Evolutionary conservation across 2,329 filamentous ascomycete genomes (phyloP).

Genomic region (Sodiomyces alkalinus): DNA sequence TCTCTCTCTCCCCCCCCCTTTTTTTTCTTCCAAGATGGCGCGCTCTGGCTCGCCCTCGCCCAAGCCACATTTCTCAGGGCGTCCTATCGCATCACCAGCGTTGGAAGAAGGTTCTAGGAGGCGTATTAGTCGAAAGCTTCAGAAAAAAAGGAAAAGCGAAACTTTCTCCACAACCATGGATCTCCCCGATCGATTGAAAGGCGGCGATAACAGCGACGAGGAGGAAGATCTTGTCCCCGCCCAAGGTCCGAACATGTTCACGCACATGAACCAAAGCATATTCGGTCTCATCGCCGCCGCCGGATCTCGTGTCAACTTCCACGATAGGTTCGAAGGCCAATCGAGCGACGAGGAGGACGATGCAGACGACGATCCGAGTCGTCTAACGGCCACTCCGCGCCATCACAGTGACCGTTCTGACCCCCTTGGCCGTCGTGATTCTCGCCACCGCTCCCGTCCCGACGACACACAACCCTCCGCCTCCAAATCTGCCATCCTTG

Average conservation of each 20-base stretch:
- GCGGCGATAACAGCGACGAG: slow-evolving; percentile 30
- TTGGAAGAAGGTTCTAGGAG: slow-evolving; percentile 20
- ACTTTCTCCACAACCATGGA: slow-evolving; percentile 28
- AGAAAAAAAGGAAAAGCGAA: slow-evolving; percentile 26
- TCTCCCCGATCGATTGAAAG: slow-evolving; percentile 37
- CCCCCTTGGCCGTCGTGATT: neutral
- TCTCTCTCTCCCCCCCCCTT: too few species aligned
- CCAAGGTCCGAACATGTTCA: slow-evolving; percentile 32
- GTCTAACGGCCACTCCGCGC: slow-evolving; percentile 5
- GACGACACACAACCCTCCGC: slow-evolving; percentile 12
- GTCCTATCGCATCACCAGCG: too few species aligned
- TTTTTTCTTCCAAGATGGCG: too few species aligned
- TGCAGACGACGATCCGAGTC: slow-evolving; percentile 17
- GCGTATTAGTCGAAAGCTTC: slow-evolving; percentile 27
- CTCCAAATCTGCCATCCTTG: slow-evolving; percentile 17
- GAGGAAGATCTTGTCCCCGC: slow-evolving; percentile 32
- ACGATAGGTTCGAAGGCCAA: slow-evolving; percentile 61
- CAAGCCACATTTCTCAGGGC: too few species aligned
- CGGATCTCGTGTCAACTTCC: slow-evolving; percentile 69
- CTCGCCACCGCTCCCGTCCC: slow-evolving; percentile 13
- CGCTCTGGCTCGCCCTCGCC: too few species aligned
- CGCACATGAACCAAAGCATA: slow-evolving; percentile 86
- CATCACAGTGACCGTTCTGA: neutral
- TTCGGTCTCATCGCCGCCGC: slow-evolving; percentile 86
- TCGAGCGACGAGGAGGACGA: slow-evolving; percentile 67